Base-by-base conservation (phyloP, 2,329 filamentous ascomycete genomes). In the Fusarium illudens region DNA sequence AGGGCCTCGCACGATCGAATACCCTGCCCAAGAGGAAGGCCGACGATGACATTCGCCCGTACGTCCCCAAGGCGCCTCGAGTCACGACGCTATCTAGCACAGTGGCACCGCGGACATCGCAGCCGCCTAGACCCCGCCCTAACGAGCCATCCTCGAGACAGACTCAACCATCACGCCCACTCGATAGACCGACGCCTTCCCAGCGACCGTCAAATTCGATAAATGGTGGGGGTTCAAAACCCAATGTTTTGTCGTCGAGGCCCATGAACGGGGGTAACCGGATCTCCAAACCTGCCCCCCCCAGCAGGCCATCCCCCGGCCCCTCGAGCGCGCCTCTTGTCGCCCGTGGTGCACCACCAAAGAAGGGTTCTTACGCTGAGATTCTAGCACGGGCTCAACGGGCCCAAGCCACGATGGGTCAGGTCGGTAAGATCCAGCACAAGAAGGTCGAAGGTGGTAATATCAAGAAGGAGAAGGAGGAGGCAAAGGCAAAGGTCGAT, bases 301-400 rank as follows among this genome's bases (percentile, higher is more conserved):
- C 68, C 15, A 71, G 65, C 12, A 69, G 71, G 25, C 67, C 74
- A 8, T 68, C 75, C 10, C 62, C 74, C 5, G 68, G 66, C 29
- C 67, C 73, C 4, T 66, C 64, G 71, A 82, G 71, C 77, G 81
- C 72, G 71, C 83, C 79, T 27, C 39, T 22, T 75, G 82, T 77
- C 17, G 72, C 76, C 1, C 74, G 81, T 5, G 80, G 79, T 60
- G 76, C 81, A 3, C 79, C 85, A 2, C 89, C 88, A 2, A 93
- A 93, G 78, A 92, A 91, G 74, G 89, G 90, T 2, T 92, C 90
- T 0, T 94, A 89, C 76, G 87, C 89, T 34, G 91, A 93, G 73
- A 90, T 93, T 62, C 84, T 94, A 79, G 90, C 90, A 58, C 86
- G 90, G 69, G 92, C 88, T 30, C 89, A 91, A 73, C 87, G 87